phyloP scores from a whole-genome alignment of 2,329 filamentous ascomycete species.

The Cladosporium velox region DNA sequence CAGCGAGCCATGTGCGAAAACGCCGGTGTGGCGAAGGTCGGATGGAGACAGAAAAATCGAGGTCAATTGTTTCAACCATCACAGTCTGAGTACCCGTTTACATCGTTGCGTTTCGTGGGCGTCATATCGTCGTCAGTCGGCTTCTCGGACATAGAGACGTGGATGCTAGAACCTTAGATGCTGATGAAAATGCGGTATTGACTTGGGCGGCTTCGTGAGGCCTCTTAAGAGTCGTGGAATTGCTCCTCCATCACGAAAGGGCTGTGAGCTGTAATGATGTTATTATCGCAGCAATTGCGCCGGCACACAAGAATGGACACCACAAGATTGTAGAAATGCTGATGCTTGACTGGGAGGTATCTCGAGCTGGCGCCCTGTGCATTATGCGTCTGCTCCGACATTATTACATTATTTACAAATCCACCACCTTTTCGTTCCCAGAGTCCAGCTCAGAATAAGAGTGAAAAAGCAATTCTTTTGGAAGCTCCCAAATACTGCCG shows the following conservation, averaged over 20 bases:
- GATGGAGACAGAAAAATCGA: background rate
- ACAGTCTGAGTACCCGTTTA: background rate
- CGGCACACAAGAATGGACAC: background rate
- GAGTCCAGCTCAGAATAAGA: background rate
- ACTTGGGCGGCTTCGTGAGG: conserved; percentile 2
- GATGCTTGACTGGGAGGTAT: background rate
- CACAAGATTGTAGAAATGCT: background rate
- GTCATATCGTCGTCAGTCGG: too few species aligned
- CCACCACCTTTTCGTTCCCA: background rate
- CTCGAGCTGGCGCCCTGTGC: background rate
- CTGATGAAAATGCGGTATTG: too few species aligned
- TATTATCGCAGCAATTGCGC: background rate
- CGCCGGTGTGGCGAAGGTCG: background rate
- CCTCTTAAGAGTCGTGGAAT: background rate
- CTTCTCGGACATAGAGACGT: too few species aligned
- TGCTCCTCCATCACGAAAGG: background rate
- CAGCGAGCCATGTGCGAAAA: background rate
- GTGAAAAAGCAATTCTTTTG: background rate
- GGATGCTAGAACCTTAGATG: too few species aligned
- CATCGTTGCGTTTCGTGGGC: background rate
- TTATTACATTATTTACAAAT: background rate
- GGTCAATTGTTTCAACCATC: background rate
- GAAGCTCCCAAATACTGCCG: background rate
- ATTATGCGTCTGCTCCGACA: background rate
- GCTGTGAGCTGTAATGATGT: background rate